These are phyloP conservation scores for Aspergillus pseudonomiae DNA, from an alignment of 2,329 filamentous ascomycete species.

Conservation along the genomic window DNA sequence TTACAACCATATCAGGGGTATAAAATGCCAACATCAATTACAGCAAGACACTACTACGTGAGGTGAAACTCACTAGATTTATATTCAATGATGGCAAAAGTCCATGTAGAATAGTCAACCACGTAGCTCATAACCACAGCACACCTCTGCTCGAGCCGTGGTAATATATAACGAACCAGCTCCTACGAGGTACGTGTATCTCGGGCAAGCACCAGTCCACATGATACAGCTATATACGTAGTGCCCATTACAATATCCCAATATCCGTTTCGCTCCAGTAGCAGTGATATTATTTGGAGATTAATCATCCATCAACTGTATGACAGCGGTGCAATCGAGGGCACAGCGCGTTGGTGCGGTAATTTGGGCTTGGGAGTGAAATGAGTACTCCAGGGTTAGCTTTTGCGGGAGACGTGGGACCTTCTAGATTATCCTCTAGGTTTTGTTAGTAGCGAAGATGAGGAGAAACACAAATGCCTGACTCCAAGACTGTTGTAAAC, in stretches of 20 bases:
- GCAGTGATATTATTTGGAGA: rapidly evolving
- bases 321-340: too few relatives aligned
- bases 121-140: rapidly evolving
- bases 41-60: neutral
- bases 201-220: neutral
- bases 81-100: too few relatives aligned
- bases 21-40: neutral
- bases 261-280: neutral
- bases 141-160: neutral
- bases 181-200: neutral
- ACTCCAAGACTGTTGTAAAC: neutral
- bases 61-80: too few relatives aligned
- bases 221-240: neutral
- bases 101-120: neutral
- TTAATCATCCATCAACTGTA: neutral
- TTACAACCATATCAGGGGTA: neutral
- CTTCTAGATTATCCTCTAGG: neutral
- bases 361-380: neutral
- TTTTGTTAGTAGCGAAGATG: neutral
- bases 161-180: too few relatives aligned
- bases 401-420: neutral
- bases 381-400: neutral
- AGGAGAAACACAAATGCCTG: neutral
- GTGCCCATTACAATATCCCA: neutral
- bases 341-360: neutral